Conservation (phyloP, 352 stramenopile species). For the Hyaloperonospora brassicae region DNA sequence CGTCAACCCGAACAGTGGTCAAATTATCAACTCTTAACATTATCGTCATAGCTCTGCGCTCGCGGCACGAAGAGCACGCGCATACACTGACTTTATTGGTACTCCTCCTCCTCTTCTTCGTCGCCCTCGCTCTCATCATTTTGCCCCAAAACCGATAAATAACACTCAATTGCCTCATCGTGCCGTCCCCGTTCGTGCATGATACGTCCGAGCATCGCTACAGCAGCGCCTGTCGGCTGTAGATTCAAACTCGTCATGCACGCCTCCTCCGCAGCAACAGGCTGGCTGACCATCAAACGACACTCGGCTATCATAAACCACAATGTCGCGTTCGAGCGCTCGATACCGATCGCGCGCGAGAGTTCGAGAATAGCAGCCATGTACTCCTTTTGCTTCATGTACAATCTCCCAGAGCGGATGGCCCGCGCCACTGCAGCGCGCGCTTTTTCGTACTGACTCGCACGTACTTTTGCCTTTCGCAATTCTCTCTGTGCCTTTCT, state of each 20-base stretch:
- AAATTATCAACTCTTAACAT: conserved; percentile 10
- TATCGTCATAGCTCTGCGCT: conserved; percentile 13
- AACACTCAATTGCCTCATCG: conserved; percentile 56
- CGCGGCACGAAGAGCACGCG: conserved; percentile 8
- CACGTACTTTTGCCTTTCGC: conserved; percentile 31
- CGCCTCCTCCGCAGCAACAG: conserved; percentile 42
- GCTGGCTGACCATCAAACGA: conserved; percentile 38
- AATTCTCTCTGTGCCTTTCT: conserved; percentile 26
- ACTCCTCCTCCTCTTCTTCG: conserved; percentile 29
- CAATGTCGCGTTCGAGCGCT: conserved; percentile 39
- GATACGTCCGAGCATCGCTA: conserved; percentile 44
- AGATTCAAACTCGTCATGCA: conserved; percentile 47
- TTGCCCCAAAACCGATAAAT: conserved; percentile 49
- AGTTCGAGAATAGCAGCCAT: conserved; percentile 57
- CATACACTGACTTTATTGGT: conserved; percentile 21
- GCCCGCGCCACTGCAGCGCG: conserved; percentile 36
- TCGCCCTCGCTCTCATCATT: conserved; percentile 24
- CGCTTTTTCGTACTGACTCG: conserved; percentile 42
- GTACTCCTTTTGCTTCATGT: conserved; percentile 48
- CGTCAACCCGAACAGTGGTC: conserved; percentile 4
- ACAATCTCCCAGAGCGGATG: conserved; percentile 27
- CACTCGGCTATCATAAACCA: conserved; percentile 56
- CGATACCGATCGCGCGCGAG: conserved; percentile 34
- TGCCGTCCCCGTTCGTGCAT: conserved; percentile 41
- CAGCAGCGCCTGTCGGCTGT: conserved; percentile 27